Percentiles rank a stretch among this genome's conserved stretches.
These are phyloP conservation scores for Letharia columbiana DNA, from an alignment of 495 filamentous ascomycete genomes.

Conservation along the genomic window DNA sequence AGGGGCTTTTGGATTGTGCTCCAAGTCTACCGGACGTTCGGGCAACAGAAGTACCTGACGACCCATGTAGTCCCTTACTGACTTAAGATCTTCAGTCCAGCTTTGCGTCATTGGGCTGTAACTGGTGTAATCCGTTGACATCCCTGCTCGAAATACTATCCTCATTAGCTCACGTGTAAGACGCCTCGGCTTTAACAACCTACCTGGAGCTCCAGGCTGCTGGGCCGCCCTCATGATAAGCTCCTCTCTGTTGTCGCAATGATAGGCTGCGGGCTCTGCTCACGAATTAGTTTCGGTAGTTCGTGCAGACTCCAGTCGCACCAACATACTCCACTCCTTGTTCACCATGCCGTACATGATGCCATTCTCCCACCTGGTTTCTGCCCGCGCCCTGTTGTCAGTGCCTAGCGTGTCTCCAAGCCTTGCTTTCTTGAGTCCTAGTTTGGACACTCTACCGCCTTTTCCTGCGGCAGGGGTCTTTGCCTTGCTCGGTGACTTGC, in stretches of 20 bases:
- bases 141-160: background rate
- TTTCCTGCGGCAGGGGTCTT: background rate
- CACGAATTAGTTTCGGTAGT: background rate
- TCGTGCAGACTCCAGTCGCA: no score
- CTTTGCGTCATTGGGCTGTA: background rate
- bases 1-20: background rate
- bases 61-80: background rate
- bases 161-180: background rate
- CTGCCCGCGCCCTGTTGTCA: background rate
- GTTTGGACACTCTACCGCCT: background rate
- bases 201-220: background rate
- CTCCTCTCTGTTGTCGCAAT: background rate
- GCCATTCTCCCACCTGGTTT: background rate
- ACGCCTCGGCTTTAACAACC: background rate
- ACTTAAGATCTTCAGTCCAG: background rate
- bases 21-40: background rate
- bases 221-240: background rate
- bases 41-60: background rate
- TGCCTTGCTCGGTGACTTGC: background rate
- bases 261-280: background rate
- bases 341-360: background rate
- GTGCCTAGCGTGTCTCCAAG: background rate
- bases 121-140: background rate
- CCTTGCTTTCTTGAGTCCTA: background rate
- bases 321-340: background rate